Evolutionary conservation across 371 early-diverging fungal genomes (phyloP), one percentile per base, ranked within the genome.

Genomic region (Mucor piriformis): DNA sequence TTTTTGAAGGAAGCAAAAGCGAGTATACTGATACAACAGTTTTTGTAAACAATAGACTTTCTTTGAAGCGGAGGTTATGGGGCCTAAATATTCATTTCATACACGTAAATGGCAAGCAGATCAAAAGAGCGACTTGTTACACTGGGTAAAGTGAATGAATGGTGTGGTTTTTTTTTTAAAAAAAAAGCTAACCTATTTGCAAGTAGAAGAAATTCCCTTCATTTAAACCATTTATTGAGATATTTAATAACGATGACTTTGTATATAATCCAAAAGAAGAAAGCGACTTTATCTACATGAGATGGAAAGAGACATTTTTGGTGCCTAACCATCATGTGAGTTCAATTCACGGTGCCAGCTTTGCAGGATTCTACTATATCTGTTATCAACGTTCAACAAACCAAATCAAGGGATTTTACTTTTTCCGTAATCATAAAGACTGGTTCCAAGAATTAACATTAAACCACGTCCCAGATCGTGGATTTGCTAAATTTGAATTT

Each of bases 221-320:
- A 25, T 94, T 92, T 57, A 61, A 72, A 29, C 79, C 78, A 2
- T 76, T 54, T 74, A 74, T 76, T 61, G 67, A 81, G 46, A 61
- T 54, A 3, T 92, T 95, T 68, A 85, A 88, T 56, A 51, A 85
- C 40, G 89, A 91, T 50, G 79, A 73, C 16, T 87, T 88, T 69
- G 66, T 69, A 20, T 89, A 88, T 67, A 88, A 92, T 72, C 88
- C 85, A 55, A 56, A 70, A 32, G 21, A 50, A 2, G 81, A 84
- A 63, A 76, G 76, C 44, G 91, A 94, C 56, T 83, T 83, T 55
- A 73, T 97, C 24, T 97, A 92, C 69, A 97, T 97, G 97, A 84
- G 97, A 23, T 96, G 96, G 96, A 97, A 95, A 83, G 98, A 97
- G 64, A 91, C 88, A 58, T 97, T 96, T 69, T 72, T 97, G 46